Evolutionary conservation across 768 basidiomycete species (phyloP).

Genomic region (Boletus sp.): DNA sequence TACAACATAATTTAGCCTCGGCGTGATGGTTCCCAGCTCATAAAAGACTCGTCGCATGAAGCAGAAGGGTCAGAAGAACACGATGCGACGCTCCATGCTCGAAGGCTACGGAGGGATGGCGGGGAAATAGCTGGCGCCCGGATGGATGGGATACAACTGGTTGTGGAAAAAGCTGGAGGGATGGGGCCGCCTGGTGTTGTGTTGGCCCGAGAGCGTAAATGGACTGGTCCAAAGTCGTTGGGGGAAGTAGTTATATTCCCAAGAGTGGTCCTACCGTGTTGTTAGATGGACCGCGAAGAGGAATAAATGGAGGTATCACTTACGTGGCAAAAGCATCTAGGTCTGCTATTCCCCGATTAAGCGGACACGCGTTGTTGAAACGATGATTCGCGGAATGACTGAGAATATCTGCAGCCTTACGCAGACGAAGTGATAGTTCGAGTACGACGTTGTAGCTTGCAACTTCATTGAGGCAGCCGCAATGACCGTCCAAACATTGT

Average conservation of each 20-base stretch:
- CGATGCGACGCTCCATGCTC: conserved; percentile 18
- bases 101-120: conserved; percentile 14
- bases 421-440: conserved; percentile 61
- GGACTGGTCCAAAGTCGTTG: conserved; percentile 19
- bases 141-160: conserved; percentile 14
- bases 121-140: conserved; percentile 20
- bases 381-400: conserved; percentile 43
- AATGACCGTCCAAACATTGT: conserved; percentile 37
- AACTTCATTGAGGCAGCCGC: conserved; percentile 56
- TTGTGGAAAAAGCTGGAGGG: conserved; percentile 11
- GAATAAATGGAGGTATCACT: conserved; percentile 17
- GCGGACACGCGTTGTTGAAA: conserved; percentile 30
- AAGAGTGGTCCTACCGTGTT: conserved; percentile 37
- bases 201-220: conserved; percentile 14
- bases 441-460: conserved; percentile 55
- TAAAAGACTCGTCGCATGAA: conserved; percentile 53
- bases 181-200: background rate
- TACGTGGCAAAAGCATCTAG: conserved; percentile 54
- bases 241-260: conserved; percentile 33
- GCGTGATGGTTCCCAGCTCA: conserved; percentile 57
- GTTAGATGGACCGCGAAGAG: conserved; percentile 8
- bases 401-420: conserved; percentile 57
- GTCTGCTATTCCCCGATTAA: conserved; percentile 46
- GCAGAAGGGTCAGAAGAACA: conserved; percentile 29
- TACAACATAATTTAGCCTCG: conserved; percentile 22